Base-by-base conservation (phyloP, 495 filamentous ascomycete genomes). In the Ascodesmis nigricans region DNA sequence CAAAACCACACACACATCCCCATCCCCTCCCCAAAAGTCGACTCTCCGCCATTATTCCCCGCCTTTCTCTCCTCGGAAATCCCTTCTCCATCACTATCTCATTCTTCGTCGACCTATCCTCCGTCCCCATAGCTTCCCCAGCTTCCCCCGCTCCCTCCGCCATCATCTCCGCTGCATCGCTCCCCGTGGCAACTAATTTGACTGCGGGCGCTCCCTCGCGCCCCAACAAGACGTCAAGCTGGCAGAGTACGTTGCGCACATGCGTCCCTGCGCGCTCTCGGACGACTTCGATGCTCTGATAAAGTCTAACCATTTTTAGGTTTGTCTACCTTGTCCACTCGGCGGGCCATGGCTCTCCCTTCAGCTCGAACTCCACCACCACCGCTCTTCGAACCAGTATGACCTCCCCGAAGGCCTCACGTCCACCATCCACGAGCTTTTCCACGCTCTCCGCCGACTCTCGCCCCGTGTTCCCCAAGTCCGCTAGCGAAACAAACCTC, bases 311-410 rank as follows among this genome's bases (percentile, higher is more conserved):
- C 10, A 8, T 23, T 15, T 35, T 22, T 10, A 48, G 45, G 42
- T 50, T 50, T 37, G 23, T 50, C 18, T 50, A 49, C 33, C 41
- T 45, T 33, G 47, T 50, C 36, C 45, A 45, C 41, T 40, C 36
- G 35, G 41, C 28, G 16, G 29, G 36, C 33, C 46, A 49, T 49
- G 46, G 45, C 40, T 40, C 39, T 16, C 38, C 47, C 19, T 6
- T 27, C 19, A 28, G 18, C 23, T 33, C 31, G 20, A 33, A 21
- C 45, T 42, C 44, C 35, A 21, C 33, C 23, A 28, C 16, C 47
- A 5, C 21, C 47, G 14, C 49, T 38, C 46, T 36, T 26, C 37
- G 41, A 0, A 38, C 49, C 13, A 34, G 27, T 16, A 50, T 46
- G 13, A 40, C 38, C 1, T 20, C 19, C n/a, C 46, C 40, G 15